Conservation (phyloP, 768 basidiomycete species). For the Brasilioporus rufonigricans region DNA sequence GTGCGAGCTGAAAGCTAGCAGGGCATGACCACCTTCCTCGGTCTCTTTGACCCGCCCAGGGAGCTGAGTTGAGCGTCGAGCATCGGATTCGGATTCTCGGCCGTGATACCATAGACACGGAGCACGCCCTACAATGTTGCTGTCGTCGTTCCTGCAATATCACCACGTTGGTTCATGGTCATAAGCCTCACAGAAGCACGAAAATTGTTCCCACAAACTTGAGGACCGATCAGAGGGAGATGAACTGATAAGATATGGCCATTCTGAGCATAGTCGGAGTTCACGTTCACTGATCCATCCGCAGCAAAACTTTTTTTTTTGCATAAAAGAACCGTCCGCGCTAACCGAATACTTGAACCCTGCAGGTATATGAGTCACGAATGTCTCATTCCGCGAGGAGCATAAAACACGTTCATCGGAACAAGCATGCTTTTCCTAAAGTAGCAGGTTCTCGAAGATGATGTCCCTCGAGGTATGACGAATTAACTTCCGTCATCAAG, state of each 20-base stretch:
- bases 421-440: not conserved
- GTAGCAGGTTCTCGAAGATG: not conserved
- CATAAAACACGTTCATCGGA: slow-evolving; percentile 9
- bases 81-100: not conserved
- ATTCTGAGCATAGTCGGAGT: not conserved
- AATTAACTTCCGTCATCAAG: slow-evolving; percentile 1
- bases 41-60: not conserved
- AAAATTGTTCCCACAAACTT: not conserved
- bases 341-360: not conserved
- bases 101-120: not conserved
- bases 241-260: slow-evolving; percentile 11
- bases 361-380: not conserved
- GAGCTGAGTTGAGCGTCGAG: not conserved
- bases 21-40: not conserved
- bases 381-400: not conserved
- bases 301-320: slow-evolving; percentile 1
- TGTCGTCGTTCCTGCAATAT: not conserved
- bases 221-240: not conserved
- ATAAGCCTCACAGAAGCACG: not conserved
- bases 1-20: not conserved
- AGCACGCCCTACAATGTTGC: not conserved
- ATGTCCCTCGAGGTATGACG: slow-evolving; percentile 3
- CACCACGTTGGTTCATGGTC: not conserved
- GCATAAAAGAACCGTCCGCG: not conserved
- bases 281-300: not conserved